phyloP scores from a whole-genome alignment of 106 monocot genomes.

The Apostasia shenzhenica region DNA sequence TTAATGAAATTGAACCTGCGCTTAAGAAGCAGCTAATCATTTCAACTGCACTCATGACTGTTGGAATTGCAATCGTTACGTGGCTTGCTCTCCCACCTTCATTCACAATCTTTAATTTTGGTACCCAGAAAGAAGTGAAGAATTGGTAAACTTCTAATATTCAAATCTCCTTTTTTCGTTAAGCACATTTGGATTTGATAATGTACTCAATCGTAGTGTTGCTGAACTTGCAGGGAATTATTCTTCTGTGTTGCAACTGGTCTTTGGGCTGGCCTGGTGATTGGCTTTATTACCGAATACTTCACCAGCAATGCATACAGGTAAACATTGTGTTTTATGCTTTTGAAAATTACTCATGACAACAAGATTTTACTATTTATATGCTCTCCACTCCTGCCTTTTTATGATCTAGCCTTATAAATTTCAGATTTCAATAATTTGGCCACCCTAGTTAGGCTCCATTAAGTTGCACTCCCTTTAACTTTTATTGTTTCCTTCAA shows the following conservation, averaged over 20 bases:
- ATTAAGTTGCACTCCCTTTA: no score
- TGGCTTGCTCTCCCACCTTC: slow-evolving; percentile 47
- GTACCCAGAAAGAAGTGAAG: slow-evolving; percentile 50
- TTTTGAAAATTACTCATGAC: neutral
- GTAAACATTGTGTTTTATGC: slow-evolving; percentile 11
- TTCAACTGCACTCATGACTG: slow-evolving; percentile 77
- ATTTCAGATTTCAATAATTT: no score
- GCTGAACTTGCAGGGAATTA: slow-evolving; percentile 39
- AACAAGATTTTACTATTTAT: no score
- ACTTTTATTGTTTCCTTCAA: no score
- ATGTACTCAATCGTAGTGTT: neutral
- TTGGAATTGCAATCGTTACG: slow-evolving; percentile 61
- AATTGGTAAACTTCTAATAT: slow-evolving; percentile 49
- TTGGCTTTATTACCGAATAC: slow-evolving; percentile 62
- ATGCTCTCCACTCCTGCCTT: no score
- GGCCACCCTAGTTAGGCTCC: no score
- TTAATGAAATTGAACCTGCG: slow-evolving; percentile 71
- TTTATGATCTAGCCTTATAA: no score
- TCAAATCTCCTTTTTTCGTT: neutral
- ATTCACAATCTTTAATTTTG: slow-evolving; percentile 67
- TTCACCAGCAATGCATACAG: slow-evolving; percentile 77
- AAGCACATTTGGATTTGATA: neutral
- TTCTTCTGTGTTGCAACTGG: slow-evolving; percentile 83
- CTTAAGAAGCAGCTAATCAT: slow-evolving; percentile 71
- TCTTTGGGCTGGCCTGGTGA: slow-evolving; percentile 67